Base-by-base conservation (phyloP, 352 stramenopile genomes). In the Globisporangium echinulatum region DNA sequence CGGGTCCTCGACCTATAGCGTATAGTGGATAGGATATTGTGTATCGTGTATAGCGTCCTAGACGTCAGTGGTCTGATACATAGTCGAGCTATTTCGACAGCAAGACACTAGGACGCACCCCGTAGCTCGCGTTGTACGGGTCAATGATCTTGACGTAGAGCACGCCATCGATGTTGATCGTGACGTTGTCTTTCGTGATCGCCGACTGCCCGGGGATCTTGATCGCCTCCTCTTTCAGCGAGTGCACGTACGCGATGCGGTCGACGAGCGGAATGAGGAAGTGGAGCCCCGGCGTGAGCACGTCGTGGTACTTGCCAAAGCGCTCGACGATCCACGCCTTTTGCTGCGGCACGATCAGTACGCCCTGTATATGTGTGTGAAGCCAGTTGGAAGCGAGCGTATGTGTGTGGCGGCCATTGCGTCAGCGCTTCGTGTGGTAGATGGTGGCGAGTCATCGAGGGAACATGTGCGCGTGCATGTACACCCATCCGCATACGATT, bases 171-270 rank as follows among this genome's bases (percentile, higher is more conserved):
- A 97, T 96, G 65, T 79, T 89, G 61, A 97, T 96, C 46, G 87
- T 94, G 58, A 96, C 88, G 58, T 97, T 97, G 69, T 97, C 90
- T 54, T 88, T 86, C 19, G 90, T 97, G 63, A 97, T 97, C 33
- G 88, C 88, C 49, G 83, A 86, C 63, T 97, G 90, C 11, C 84
- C 87, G 0, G 88, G 85, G 51, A 97, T 96, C 64, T 94, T 92
- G 62, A 97, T 94, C 8, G 88, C 85, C 61, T 96, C 83, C 65
- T 97, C 90, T 68, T 97, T 97, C 17, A 97, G 70, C 61, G 85
- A 95, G 73, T 97, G 88, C 61, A 96, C 87, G 66, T 97, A 97
- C 19, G 90, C 77, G 56, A 97, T 95, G 42, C 77, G 76, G 67
- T 97, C 90, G 38, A 96, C 87, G 19, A 97, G 43, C 14, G 90